Evolutionary conservation across 768 basidiomycete genomes (phyloP).

Genomic region (Pleurotus djamor): DNA sequence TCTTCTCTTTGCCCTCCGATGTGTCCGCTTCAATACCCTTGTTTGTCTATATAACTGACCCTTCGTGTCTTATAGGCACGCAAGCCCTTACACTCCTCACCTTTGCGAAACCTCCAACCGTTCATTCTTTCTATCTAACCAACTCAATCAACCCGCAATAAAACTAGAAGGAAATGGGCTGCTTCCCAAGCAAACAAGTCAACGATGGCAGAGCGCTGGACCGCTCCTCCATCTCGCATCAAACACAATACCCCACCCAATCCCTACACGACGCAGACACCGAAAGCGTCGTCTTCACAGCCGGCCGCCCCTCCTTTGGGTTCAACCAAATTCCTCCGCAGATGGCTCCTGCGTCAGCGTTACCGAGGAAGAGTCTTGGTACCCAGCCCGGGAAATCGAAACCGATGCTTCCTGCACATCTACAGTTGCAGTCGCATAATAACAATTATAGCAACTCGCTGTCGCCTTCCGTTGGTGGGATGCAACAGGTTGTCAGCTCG

Average conservation of each 20-base stretch:
- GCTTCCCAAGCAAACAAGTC: conserved; percentile 7
- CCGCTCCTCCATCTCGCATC: conserved; percentile 8
- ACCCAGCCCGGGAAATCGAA: background rate
- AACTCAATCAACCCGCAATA: background rate
- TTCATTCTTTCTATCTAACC: background rate
- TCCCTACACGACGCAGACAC: conserved; percentile 6
- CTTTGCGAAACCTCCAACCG: conserved; percentile 1
- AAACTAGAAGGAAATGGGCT: background rate
- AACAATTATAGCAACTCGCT: background rate
- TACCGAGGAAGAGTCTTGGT: conserved; percentile 2
- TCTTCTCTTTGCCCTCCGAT: background rate
- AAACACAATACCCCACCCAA: conserved; percentile 2
- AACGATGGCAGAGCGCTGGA: conserved; percentile 8
- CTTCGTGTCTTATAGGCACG: background rate
- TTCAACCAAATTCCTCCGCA: conserved; percentile 1
- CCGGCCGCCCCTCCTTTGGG: conserved; percentile 2
- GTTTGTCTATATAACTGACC: background rate
- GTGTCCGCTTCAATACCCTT: background rate
- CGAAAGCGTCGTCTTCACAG: conserved; percentile 6
- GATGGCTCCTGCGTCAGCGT: background rate
- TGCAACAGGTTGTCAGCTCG: background rate
- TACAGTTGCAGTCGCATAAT: background rate
- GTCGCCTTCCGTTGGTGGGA: background rate
- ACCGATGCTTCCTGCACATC: conserved; percentile 2
- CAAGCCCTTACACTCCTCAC: background rate